phyloP scores from a whole-genome alignment of 352 stramenopile genomes.

The Globisporangium sylvaticum region DNA sequence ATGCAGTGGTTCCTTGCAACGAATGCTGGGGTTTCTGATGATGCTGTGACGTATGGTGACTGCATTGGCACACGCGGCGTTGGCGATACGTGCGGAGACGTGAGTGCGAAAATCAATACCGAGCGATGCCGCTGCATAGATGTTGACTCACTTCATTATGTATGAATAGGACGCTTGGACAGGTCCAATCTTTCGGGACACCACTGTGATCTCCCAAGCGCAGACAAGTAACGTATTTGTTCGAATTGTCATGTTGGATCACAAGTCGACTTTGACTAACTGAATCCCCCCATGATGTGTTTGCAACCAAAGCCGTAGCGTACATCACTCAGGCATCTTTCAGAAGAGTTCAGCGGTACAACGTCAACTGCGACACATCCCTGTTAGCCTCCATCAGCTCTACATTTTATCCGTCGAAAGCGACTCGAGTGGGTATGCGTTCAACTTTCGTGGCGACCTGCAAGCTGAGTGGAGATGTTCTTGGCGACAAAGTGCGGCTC shows the following conservation, averaged over 20 bases:
- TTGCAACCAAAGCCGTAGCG: conserved; percentile 21
- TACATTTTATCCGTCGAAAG: conserved; percentile 14
- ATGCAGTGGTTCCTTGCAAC: conserved; percentile 22
- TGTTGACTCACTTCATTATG: neutral
- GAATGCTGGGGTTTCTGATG: conserved; percentile 2
- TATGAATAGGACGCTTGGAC: neutral
- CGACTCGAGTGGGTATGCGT: conserved; percentile 2
- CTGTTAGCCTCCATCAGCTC: conserved; percentile 20
- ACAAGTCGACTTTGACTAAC: neutral
- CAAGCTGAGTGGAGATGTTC: conserved; percentile 7
- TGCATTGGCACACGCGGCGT: conserved; percentile 32
- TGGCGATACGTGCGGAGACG: conserved; percentile 38
- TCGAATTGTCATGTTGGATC: neutral
- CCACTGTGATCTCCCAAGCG: conserved; percentile 35
- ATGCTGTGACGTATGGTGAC: conserved; percentile 29
- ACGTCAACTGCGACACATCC: conserved; percentile 23
- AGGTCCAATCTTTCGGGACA: conserved; percentile 28
- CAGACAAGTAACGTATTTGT: conserved; percentile 25
- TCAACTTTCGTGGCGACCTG: conserved; percentile 10
- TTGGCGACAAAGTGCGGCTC: neutral
- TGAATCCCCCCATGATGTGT: neutral
- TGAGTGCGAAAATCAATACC: conserved; percentile 15
- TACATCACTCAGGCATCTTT: conserved; percentile 39
- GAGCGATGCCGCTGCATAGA: neutral
- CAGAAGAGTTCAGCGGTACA: conserved; percentile 31